Percentiles rank a stretch among this genome's conserved stretches.
These are phyloP conservation scores for Chlamydomonas schloesseri DNA, from an alignment of 139 green algal genomes.

Conservation along the genomic window DNA sequence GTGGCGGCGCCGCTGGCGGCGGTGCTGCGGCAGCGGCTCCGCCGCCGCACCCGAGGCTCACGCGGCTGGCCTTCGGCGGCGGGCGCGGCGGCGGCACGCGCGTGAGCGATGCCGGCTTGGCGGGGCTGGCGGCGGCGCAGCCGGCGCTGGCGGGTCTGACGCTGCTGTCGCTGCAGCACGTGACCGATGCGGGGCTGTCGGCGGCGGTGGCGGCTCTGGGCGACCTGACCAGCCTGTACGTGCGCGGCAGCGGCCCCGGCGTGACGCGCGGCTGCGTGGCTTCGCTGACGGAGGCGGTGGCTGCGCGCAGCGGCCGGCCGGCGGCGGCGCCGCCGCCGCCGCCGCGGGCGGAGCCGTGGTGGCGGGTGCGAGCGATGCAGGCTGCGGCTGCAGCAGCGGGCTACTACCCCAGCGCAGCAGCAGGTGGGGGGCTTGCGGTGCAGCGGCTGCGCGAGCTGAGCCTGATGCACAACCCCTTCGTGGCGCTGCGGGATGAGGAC, in stretches of 20 bases:
- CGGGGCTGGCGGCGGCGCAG: neutral
- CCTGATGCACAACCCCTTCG: constrained; percentile 26
- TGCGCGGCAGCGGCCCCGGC: constrained; percentile 20
- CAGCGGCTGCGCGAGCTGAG: constrained; percentile 22
- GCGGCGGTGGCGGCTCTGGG: constrained; percentile 39
- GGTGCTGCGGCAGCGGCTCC: constrained; percentile 40
- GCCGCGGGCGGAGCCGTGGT: neutral
- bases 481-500: constrained; percentile 23
- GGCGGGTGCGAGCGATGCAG: neutral
- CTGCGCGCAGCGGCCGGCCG: neutral
- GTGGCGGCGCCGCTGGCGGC: constrained; percentile 55
- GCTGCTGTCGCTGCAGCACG: neutral
- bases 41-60: constrained; percentile 46
- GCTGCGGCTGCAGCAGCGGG: too few relatives aligned
- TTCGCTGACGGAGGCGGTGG: neutral
- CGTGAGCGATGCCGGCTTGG: neutral
- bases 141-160: neutral
- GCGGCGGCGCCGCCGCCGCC: neutral
- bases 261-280: constrained; percentile 28
- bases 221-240: constrained; percentile 13
- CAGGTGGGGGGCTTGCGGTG: too few relatives aligned
- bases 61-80: constrained; percentile 58
- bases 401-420: too few relatives aligned
- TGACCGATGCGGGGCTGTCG: constrained; percentile 30
- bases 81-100: constrained; percentile 20